Evolutionary conservation across 2,329 filamentous ascomycete genomes (phyloP), one percentile per base, ranked within the genome.

Genomic region (Alternaria triticina): DNA sequence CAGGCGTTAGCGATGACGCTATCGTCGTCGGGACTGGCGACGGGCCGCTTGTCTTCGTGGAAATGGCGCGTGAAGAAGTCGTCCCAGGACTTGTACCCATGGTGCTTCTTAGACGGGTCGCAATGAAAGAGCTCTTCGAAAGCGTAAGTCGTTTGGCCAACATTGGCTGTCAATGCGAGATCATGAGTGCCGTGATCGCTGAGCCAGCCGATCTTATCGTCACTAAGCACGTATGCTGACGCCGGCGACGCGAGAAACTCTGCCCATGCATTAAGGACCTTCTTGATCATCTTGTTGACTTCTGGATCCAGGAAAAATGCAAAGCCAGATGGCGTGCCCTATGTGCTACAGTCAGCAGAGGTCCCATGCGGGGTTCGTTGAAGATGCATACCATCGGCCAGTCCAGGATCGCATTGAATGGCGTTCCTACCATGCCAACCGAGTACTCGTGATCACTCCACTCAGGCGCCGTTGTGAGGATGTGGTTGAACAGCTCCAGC

Each of bases 51-150:
- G 0, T 79, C 79, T 4, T 86, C 83, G 9, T 79, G 82, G 58
- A 91, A 84, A 6, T 81, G 60, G 6, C 90, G 85, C 0, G 88
- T 90, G 79, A 92, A 92, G 80, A 91, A 92, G 71, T 87, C 82
- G 62, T 92, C 90, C 90, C 90, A 92, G 0, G 88, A 90, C 59
- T 83, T 86, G 80, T 83, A 92, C 17, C 90, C 89, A 65, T 87
- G 83, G 72, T 89, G 74, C 67, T 85, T 78, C 6, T 82, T 81
- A 0, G 73, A 77, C 0, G 87, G 84, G 45, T 91, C 86, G 73
- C 89, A 91, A 17, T 85, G 68, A 75, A 86, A 91, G 71, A 90
- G 83, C 17, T 90, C 83, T 60, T 89, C 84, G 62, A 90, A 90
- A 51, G 77, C 82, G 71, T 83, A 66, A 9, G 47, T 56, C 1